These are phyloP conservation scores for Fusarium palustre DNA, from an alignment of 2,329 filamentous ascomycete species.

Conservation along the genomic window DNA sequence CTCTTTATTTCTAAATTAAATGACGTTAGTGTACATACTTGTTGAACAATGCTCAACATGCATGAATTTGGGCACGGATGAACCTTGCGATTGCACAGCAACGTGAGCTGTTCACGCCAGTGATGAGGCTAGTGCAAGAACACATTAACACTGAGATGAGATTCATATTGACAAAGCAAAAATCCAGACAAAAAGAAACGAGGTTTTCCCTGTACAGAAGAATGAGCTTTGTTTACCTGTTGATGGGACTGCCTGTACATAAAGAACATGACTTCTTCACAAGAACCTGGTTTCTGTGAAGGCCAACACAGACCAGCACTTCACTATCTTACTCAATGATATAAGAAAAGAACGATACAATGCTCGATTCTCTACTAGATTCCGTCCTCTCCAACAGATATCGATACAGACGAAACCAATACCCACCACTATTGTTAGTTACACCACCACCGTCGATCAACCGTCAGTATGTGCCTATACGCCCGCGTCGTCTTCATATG, in stretches of 20 bases:
- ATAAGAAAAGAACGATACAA: conserved; percentile 13
- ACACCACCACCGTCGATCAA: neutral
- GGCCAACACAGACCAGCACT: neutral
- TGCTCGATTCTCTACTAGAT: neutral
- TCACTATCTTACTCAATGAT: neutral
- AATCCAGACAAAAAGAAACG: neutral
- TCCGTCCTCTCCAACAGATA: neutral
- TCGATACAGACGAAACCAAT: neutral
- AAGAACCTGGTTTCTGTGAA: conserved; percentile 1
- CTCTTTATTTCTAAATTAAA: neutral
- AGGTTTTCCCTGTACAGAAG: neutral
- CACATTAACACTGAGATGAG: neutral
- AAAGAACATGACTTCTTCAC: neutral
- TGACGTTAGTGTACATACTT: neutral
- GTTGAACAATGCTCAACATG: neutral
- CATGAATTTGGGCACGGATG: conserved; percentile 6
- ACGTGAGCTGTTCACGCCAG: conserved; percentile 1
- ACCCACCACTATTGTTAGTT: neutral
- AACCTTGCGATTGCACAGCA: neutral
- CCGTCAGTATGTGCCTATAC: conserved; percentile 48
- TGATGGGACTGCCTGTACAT: conserved; percentile 15
- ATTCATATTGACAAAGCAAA: neutral
- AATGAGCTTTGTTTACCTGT: neutral
- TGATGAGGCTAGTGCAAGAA: neutral
- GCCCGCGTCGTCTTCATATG: conserved; percentile 44